These are phyloP conservation scores for Castanea sativa DNA, from an alignment of 306 rosid genomes.

Conservation along the genomic window DNA sequence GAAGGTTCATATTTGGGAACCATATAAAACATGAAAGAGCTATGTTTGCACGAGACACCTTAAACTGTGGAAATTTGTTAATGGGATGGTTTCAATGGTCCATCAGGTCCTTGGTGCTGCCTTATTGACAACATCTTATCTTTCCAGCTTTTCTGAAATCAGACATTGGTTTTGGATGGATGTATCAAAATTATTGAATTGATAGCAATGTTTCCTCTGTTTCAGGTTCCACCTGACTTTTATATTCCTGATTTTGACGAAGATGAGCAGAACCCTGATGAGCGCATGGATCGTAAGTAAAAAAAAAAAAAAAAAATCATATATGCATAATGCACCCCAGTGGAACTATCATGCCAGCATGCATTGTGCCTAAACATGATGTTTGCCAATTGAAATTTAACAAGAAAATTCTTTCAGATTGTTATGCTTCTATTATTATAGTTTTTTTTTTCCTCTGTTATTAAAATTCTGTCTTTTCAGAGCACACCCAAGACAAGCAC, in stretches of 20 bases:
- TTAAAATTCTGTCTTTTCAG: constrained; percentile 42
- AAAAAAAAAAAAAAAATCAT: not conserved
- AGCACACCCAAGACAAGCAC: constrained; percentile 86
- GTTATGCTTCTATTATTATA: not conserved
- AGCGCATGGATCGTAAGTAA: constrained; percentile 85
- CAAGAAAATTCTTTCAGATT: constrained; percentile 8
- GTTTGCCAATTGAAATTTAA: not conserved
- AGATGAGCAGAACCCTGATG: constrained; percentile 94
- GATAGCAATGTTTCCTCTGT: constrained; percentile 19
- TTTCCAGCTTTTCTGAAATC: not conserved
- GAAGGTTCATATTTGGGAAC: not conserved
- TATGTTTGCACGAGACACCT: not conserved
- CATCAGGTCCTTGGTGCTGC: not conserved
- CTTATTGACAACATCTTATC: not conserved
- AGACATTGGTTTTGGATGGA: not conserved
- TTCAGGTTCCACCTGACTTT: constrained; percentile 95
- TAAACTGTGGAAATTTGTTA: not conserved
- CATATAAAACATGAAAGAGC: not conserved
- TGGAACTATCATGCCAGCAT: not conserved
- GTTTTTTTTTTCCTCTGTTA: not conserved
- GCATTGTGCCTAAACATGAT: not conserved
- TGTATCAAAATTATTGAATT: not conserved
- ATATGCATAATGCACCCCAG: not conserved
- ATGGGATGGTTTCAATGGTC: not conserved
- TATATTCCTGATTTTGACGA: constrained; percentile 91